Conservation (phyloP, 2,329 filamentous ascomycete species). For the Macroventuria anomochaeta region DNA sequence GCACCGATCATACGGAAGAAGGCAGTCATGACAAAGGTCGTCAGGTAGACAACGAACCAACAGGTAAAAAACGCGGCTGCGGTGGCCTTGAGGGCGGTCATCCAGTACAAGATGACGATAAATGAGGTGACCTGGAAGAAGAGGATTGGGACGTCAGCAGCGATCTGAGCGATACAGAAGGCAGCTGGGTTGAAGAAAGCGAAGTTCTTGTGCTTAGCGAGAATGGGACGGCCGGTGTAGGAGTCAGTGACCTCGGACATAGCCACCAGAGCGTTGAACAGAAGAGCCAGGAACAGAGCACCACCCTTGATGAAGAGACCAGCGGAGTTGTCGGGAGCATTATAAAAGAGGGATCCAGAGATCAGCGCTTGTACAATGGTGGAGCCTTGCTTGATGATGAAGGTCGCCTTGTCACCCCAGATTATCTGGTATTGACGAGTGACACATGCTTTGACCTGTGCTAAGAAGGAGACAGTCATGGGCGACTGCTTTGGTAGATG, state of each 20-base stretch:
- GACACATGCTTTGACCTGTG: constrained; percentile 63
- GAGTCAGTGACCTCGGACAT: constrained; percentile 68
- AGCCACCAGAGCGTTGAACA: constrained; percentile 67
- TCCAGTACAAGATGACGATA: constrained; percentile 75
- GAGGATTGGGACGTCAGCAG: constrained; percentile 62
- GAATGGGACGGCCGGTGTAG: constrained; percentile 73
- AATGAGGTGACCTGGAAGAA: constrained; percentile 66
- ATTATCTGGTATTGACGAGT: constrained; percentile 69
- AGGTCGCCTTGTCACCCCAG: constrained; percentile 68
- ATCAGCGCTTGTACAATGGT: constrained; percentile 67
- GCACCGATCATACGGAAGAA: constrained; percentile 79
- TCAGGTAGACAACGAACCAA: constrained; percentile 72
- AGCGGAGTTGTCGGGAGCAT: constrained; percentile 62
- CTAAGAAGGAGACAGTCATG: constrained; percentile 50
- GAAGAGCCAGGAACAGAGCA: constrained; percentile 67
- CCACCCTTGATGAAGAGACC: constrained; percentile 71
- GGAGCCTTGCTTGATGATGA: constrained; percentile 66
- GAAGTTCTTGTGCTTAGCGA: constrained; percentile 85
- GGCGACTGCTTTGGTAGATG: constrained; percentile 61
- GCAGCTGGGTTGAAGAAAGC: constrained; percentile 89
- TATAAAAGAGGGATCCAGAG: constrained; percentile 71
- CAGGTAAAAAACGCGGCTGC: constrained; percentile 82
- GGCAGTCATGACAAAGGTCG: constrained; percentile 78
- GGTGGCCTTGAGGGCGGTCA: constrained; percentile 76
- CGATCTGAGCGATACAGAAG: constrained; percentile 73